Evolutionary conservation across 2,329 filamentous ascomycete species (phyloP).

Genomic region (Arthrinium phaeospermum): DNA sequence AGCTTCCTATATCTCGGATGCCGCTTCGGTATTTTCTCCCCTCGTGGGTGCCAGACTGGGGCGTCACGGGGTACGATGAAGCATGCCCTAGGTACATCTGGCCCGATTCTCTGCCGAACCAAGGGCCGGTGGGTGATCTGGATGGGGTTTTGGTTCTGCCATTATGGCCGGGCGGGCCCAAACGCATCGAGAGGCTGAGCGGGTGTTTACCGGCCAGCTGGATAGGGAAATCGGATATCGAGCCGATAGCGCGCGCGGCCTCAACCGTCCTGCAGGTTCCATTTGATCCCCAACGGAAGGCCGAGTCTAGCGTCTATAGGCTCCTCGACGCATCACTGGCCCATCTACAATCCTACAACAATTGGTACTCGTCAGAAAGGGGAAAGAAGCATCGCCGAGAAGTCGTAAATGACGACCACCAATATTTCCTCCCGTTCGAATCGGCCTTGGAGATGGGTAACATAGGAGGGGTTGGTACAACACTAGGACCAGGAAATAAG

Average conservation of each 20-base stretch:
- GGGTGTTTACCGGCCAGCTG: not conserved
- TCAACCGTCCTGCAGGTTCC: not conserved
- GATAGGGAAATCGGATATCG: not conserved
- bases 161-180: not conserved
- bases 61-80: not conserved
- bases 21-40: not conserved
- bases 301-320: not conserved
- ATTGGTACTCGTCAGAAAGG: not conserved
- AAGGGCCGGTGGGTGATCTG: not conserved
- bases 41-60: not conserved
- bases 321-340: not conserved
- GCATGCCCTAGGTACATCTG: too few relatives aligned
- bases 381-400: not conserved
- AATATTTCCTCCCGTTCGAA: not conserved
- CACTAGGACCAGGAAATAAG: not conserved
- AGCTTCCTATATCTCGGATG: too few relatives aligned
- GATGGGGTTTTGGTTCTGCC: not conserved
- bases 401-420: not conserved
- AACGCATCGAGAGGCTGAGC: not conserved
- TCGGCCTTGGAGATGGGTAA: not conserved
- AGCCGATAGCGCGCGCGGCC: not conserved
- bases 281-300: not conserved
- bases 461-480: not conserved
- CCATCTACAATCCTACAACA: not conserved
- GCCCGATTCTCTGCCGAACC: too few relatives aligned